Evolutionary conservation across 768 basidiomycete genomes (phyloP), one percentile per base, ranked within the genome.

Genomic region (Boletus insuetus): DNA sequence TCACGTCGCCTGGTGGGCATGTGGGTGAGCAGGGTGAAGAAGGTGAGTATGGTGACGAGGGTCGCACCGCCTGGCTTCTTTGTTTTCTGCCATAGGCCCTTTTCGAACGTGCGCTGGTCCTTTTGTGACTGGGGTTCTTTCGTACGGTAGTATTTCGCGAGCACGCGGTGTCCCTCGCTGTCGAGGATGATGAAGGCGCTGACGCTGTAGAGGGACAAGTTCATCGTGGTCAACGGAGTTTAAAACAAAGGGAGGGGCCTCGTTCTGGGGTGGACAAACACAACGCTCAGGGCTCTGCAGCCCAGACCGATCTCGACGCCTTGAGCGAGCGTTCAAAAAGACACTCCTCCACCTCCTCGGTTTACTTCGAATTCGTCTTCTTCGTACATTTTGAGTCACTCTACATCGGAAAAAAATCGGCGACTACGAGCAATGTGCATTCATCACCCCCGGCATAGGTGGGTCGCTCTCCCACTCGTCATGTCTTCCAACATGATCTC

Each of bases 21-120:
- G 35, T 39, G 53, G 32, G 46, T 29, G 39, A 26, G 43, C 26
- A 24, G n/a, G 43, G 49, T 32, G 38, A 31, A 20, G 49, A 48
- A 29, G 19, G 6, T 4, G 22, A 4, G 4, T 19, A n/a, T 12
- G 17, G 38, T n/a, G 0, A 29, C 1, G 17, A 20, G 24, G 8
- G 41, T 69, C 79, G 69, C 72, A 96, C 95, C 92, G 74, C 90
- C 90, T 13, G 90, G 79, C 69, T 95, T 92, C 75, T 94, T 94
- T 0, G 96, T 97, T 75, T 99, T 99, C 63, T 91, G 87, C 82
- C 86, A 96, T 34, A 98, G 77, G 0, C 89, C 89, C 77, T 97
- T 96, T 78, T 99, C 97, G 69, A 98, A 98, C 10, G 86, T 83
- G 50, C 91, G 87, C 70, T 97, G 96, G 66, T 99, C 96, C 72